phyloP scores from a whole-genome alignment of 2,329 filamentous ascomycete genomes.

The Aspergillus phoenicis region DNA sequence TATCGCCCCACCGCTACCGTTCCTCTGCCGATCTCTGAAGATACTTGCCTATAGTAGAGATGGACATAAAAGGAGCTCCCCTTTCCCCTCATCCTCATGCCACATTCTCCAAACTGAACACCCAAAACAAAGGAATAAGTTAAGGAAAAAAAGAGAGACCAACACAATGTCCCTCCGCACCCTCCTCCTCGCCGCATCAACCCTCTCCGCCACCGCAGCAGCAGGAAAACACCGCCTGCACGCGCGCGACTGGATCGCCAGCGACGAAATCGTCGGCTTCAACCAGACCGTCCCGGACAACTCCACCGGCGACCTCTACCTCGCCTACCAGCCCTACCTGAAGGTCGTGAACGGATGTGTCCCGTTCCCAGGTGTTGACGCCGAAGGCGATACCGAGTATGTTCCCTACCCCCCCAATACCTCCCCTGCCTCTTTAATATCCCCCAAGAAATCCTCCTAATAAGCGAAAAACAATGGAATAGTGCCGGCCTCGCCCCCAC shows the following conservation, averaged over 20 bases:
- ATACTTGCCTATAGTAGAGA: no score
- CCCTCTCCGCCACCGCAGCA: not conserved
- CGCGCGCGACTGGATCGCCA: conserved; percentile 47
- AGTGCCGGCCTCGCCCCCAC: conserved; percentile 50
- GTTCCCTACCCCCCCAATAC: not conserved
- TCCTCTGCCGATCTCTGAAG: no score
- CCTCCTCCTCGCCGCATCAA: conserved; percentile 11
- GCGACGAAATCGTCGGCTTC: conserved; percentile 57
- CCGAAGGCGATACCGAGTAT: conserved; percentile 59
- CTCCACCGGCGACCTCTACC: conserved; percentile 51
- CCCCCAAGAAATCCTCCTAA: no score
- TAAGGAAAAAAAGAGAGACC: not conserved
- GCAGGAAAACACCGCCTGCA: not conserved
- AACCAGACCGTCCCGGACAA: conserved; percentile 55
- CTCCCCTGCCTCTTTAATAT: no score
- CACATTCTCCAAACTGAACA: not conserved
- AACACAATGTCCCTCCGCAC: conserved; percentile 8
- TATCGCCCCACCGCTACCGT: no score
- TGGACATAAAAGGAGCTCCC: no score
- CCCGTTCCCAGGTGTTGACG: conserved; percentile 64
- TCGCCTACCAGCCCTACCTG: conserved; percentile 60
- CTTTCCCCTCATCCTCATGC: not conserved
- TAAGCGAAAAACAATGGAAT: not conserved
- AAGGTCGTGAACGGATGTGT: conserved; percentile 63
- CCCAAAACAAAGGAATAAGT: no score